Percentiles rank a stretch among this genome's conserved stretches.
phyloP scores from a whole-genome alignment of 2,329 filamentous ascomycete species.

The Zasmidium citrigriseum region DNA sequence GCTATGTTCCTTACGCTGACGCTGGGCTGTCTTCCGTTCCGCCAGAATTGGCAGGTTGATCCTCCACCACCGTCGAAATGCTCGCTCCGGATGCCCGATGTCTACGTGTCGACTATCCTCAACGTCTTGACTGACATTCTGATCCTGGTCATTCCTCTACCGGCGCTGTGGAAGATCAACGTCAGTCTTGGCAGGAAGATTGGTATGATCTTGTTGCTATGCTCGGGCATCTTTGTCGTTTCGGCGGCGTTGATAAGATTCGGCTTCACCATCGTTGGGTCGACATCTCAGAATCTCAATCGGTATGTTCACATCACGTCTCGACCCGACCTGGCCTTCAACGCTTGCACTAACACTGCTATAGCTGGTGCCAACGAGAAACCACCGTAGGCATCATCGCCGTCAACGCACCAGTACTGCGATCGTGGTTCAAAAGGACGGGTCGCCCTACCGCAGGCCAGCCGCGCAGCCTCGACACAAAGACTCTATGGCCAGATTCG shows the following conservation, averaged over 20 bases:
- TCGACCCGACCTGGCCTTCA: background rate
- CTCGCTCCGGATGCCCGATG: constrained; percentile 30
- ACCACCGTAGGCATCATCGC: constrained; percentile 30
- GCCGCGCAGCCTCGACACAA: too few species aligned
- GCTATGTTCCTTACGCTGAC: constrained; percentile 35
- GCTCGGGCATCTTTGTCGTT: constrained; percentile 38
- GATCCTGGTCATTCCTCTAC: constrained; percentile 35
- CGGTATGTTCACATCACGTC: background rate
- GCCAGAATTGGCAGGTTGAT: constrained; percentile 29
- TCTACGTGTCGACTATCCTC: constrained; percentile 29
- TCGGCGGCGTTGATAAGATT: constrained; percentile 32
- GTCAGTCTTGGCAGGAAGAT: constrained; percentile 34
- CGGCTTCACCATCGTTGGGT: constrained; percentile 1
- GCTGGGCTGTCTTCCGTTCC: constrained; percentile 28
- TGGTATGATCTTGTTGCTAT: constrained; percentile 33
- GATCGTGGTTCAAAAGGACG: background rate
- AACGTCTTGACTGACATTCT: constrained; percentile 35
- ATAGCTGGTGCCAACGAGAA: constrained; percentile 2
- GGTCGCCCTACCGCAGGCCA: too few species aligned
- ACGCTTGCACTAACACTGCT: background rate
- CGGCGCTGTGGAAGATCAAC: constrained; percentile 35
- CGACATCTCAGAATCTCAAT: background rate
- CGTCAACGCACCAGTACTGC: constrained; percentile 36
- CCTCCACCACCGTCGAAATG: constrained; percentile 29
- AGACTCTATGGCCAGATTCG: too few species aligned